A percentile compares a stretch with the other conserved stretches of the same genome.
Conservation (phyloP, 179 eudicot genomes). For the Nepenthes alata region DNA sequence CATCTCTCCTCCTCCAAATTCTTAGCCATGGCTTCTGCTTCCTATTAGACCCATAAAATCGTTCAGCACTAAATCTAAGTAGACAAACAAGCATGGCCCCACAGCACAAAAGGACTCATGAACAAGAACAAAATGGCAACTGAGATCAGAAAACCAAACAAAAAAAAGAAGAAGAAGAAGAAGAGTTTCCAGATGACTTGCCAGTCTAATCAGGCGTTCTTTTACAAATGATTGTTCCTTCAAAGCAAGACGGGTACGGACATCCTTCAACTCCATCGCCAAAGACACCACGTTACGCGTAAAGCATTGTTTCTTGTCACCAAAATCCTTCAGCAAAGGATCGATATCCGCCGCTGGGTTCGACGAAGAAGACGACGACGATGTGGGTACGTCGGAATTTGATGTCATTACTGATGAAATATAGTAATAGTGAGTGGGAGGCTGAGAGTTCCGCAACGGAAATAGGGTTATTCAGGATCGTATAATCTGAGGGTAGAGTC, state of each 20-base stretch:
- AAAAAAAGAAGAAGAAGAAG: neutral
- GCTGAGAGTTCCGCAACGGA: too few relatives aligned
- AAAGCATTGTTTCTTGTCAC: constrained; percentile 74
- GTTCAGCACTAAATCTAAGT: neutral
- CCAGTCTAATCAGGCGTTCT: constrained; percentile 78
- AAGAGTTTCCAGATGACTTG: too few relatives aligned
- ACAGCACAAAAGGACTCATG: neutral
- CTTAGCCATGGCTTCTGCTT: constrained; percentile 74
- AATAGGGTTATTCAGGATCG: too few relatives aligned
- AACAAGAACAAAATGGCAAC: neutral
- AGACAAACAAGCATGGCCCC: neutral
- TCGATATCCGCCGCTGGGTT: constrained; percentile 30
- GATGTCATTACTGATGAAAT: constrained; percentile 15
- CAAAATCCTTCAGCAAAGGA: constrained; percentile 82
- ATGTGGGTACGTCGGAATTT: constrained; percentile 23
- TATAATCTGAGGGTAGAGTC: too few relatives aligned
- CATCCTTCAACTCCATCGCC: constrained; percentile 84
- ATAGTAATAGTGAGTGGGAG: too few relatives aligned
- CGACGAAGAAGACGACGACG: constrained; percentile 22
- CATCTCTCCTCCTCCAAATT: constrained; percentile 58
- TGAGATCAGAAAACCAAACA: neutral
- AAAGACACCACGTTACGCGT: constrained; percentile 73
- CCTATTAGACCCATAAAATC: constrained; percentile 24
- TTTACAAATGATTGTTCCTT: constrained; percentile 51
- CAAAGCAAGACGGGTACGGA: constrained; percentile 52